Evolutionary conservation across 495 filamentous ascomycete genomes (phyloP).

Genomic region (Pseudevernia furfuracea): DNA sequence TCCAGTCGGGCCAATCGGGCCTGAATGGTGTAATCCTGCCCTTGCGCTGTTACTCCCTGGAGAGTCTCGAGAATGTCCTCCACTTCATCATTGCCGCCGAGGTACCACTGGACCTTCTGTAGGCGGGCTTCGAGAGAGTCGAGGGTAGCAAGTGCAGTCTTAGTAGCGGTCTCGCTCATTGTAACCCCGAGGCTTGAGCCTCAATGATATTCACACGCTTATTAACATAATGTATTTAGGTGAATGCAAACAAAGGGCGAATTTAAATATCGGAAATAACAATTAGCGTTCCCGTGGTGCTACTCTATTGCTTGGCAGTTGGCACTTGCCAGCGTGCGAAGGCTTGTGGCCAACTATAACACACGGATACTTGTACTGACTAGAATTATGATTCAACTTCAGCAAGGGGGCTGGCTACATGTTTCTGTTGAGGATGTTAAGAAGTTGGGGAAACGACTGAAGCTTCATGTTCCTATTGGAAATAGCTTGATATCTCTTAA

Average conservation of each 20-base stretch:
- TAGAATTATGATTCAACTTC: too few relatives aligned
- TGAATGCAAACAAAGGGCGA: background rate
- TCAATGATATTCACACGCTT: background rate
- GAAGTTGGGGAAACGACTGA: too few relatives aligned
- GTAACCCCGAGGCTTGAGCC: background rate
- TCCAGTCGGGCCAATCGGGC: slow-evolving; percentile 60
- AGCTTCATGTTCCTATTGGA: too few relatives aligned
- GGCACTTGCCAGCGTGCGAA: too few relatives aligned
- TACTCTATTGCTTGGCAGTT: too few relatives aligned
- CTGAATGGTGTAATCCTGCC: slow-evolving; percentile 40
- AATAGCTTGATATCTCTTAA: too few relatives aligned
- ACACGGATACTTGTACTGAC: too few relatives aligned
- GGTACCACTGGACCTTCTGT: slow-evolving; percentile 61
- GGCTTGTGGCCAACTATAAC: too few relatives aligned
- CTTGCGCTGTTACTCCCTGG: slow-evolving; percentile 37
- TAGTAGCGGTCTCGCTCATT: background rate
- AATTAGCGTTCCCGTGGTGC: too few relatives aligned
- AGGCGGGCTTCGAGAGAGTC: slow-evolving; percentile 72
- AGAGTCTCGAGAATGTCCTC: slow-evolving; percentile 37
- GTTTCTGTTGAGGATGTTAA: too few relatives aligned
- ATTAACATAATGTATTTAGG: background rate
- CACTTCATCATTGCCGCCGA: slow-evolving; percentile 50
- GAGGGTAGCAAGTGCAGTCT: slow-evolving; percentile 50
- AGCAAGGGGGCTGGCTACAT: too few relatives aligned
- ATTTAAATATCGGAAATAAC: background rate